Conservation (phyloP, 805 yeast genomes). For the Metschnikowia vanudenii region DNA sequence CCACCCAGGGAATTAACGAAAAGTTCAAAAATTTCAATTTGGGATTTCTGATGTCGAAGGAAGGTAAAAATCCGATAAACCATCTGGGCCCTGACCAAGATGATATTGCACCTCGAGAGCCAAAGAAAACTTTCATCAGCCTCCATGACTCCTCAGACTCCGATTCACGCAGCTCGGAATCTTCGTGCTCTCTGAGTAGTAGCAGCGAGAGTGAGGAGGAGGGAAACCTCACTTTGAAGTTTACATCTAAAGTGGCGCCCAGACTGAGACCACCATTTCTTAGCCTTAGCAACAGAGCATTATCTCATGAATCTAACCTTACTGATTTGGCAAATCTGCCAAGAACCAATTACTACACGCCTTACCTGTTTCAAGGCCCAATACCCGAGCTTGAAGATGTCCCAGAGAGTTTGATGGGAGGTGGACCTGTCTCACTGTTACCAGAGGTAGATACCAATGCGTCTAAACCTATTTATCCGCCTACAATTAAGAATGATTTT, state of each 20-base stretch:
- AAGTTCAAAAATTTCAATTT: constrained; percentile 38
- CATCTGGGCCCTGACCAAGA: constrained; percentile 16
- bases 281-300: constrained; percentile 34
- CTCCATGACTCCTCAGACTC: constrained; percentile 16
- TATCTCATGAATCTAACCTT: constrained; percentile 43
- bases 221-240: constrained; percentile 45
- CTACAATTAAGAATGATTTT: constrained; percentile 6
- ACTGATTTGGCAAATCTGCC: constrained; percentile 26
- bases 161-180: constrained; percentile 14
- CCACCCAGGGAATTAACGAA: constrained; percentile 17
- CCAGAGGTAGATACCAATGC: constrained; percentile 4
- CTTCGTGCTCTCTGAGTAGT: constrained; percentile 16
- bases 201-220: constrained; percentile 39
- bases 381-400: constrained; percentile 41
- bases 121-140: constrained; percentile 3
- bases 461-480: neutral
- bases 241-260: constrained; percentile 40
- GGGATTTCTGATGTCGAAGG: constrained; percentile 35
- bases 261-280: constrained; percentile 35
- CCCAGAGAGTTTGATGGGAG: constrained; percentile 38
- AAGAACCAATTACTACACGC: constrained; percentile 21
- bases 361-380: constrained; percentile 32
- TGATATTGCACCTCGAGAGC: constrained; percentile 23
- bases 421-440: neutral
- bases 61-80: constrained; percentile 1